Percentiles rank a stretch among this genome's conserved stretches.
Conservation (phyloP, 768 basidiomycete species). For the Naematelia aurantialba region DNA sequence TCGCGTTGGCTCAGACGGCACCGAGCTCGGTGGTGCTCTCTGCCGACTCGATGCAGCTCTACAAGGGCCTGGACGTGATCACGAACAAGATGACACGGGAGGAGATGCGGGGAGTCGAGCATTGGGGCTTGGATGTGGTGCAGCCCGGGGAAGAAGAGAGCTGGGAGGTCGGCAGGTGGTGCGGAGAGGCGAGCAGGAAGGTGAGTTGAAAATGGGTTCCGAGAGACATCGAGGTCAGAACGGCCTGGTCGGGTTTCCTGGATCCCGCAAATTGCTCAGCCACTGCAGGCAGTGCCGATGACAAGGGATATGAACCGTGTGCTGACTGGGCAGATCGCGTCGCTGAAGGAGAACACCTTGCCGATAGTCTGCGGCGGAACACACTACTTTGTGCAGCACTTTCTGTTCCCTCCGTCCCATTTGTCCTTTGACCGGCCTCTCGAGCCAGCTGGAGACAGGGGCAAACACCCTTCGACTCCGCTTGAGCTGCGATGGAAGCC, state of each 20-base stretch:
- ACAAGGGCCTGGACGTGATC: slow-evolving; percentile 81
- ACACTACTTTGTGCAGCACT: slow-evolving; percentile 94
- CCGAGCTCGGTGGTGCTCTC: slow-evolving; percentile 71
- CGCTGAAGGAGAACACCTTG: slow-evolving; percentile 53
- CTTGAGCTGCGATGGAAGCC: slow-evolving; percentile 31
- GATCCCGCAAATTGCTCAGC: too few species aligned
- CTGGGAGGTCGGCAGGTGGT: slow-evolving; percentile 59
- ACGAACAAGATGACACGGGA: slow-evolving; percentile 83
- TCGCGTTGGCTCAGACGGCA: slow-evolving; percentile 74
- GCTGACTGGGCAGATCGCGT: slow-evolving; percentile 53
- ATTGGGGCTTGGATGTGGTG: slow-evolving; percentile 85
- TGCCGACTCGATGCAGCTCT: slow-evolving; percentile 97
- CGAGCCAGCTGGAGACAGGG: neutral
- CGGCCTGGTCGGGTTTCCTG: too few species aligned
- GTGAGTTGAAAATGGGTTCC: slow-evolving; percentile 60
- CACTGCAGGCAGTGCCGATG: too few species aligned
- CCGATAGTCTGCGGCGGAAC: slow-evolving; percentile 95
- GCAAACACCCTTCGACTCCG: slow-evolving; percentile 4
- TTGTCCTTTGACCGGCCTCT: slow-evolving; percentile 28
- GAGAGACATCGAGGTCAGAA: neutral
- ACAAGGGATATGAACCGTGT: too few species aligned
- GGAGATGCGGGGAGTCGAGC: slow-evolving; percentile 76
- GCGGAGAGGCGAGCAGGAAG: slow-evolving; percentile 69
- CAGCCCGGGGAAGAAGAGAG: slow-evolving; percentile 65
- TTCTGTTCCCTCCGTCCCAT: slow-evolving; percentile 66